A percentile compares a stretch with the other conserved stretches of the same genome.
These are phyloP conservation scores for Blumeriella jaapii DNA, from an alignment of 2,329 filamentous ascomycete genomes.

Conservation along the genomic window DNA sequence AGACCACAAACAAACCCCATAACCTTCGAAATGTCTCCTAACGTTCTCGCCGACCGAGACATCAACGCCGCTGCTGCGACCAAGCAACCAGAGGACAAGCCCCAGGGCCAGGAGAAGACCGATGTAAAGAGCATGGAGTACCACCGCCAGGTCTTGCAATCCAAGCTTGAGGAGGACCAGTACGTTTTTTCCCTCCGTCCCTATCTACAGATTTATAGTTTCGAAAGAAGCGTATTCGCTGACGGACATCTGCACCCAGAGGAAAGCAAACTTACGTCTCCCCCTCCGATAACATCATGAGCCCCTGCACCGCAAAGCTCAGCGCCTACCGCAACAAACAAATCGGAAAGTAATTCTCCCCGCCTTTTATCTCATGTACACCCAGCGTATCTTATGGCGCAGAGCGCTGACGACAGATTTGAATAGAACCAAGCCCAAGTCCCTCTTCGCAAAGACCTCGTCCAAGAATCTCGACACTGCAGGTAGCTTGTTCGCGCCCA, in stretches of 20 bases:
- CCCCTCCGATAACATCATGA: constrained; percentile 83
- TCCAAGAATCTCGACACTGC: constrained; percentile 43
- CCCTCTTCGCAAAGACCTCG: constrained; percentile 54
- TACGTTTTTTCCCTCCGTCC: constrained; percentile 32
- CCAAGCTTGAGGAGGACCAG: constrained; percentile 57
- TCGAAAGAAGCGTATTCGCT: too few species aligned
- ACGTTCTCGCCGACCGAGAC: constrained; percentile 54
- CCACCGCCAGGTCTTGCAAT: constrained; percentile 63
- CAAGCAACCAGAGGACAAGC: too few species aligned
- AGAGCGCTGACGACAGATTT: background rate
- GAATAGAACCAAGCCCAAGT: constrained; percentile 51
- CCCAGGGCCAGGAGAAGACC: constrained; percentile 32
- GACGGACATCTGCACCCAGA: constrained; percentile 16
- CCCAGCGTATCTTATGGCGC: background rate
- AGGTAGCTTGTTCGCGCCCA: constrained; percentile 19
- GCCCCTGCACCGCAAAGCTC: constrained; percentile 74
- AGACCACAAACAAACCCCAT: constrained; percentile 4
- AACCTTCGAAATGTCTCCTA: constrained; percentile 39
- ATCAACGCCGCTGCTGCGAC: constrained; percentile 41
- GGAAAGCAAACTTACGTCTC: constrained; percentile 49
- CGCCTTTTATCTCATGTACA: background rate
- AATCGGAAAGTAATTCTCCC: constrained; percentile 56
- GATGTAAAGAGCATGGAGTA: constrained; percentile 61
- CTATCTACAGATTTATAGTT: too few species aligned
- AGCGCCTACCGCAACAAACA: constrained; percentile 71